Evolutionary conservation across 73 alveolate genomes (phyloP).

Genomic region (Symbiodinium natans): DNA sequence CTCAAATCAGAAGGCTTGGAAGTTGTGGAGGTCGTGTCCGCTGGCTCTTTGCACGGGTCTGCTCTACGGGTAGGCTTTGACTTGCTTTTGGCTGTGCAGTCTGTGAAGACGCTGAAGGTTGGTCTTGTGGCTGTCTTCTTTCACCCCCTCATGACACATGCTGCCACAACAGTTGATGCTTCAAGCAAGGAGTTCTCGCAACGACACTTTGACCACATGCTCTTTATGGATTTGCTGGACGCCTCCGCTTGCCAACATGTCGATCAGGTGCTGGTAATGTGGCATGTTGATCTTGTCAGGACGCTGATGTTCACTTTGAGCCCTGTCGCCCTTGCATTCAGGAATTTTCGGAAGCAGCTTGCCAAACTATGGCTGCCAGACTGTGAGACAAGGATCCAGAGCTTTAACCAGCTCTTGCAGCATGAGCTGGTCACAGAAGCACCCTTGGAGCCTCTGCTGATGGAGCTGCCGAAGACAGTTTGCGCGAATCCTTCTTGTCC

Average conservation of each 20-base stretch:
- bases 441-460: background rate
- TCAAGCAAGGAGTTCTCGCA: background rate
- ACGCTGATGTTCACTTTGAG: background rate
- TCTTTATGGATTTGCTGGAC: background rate
- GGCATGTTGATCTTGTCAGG: slow-evolving; percentile 24
- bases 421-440: background rate
- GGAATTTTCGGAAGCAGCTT: slow-evolving; percentile 34
- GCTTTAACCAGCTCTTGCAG: slow-evolving; percentile 17
- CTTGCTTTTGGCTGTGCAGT: slow-evolving; percentile 23
- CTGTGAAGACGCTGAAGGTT: background rate
- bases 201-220: background rate
- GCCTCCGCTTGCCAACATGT: background rate
- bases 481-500: slow-evolving; percentile 36
- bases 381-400: background rate
- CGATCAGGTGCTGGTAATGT: slow-evolving; percentile 9
- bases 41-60: slow-evolving; percentile 14
- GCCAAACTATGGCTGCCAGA: slow-evolving; percentile 42
- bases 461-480: slow-evolving; percentile 33
- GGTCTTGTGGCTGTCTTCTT: background rate
- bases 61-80: slow-evolving; percentile 28
- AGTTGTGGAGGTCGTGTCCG: slow-evolving; percentile 32
- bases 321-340: slow-evolving; percentile 10
- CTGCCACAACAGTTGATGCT: background rate
- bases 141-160: slow-evolving; percentile 19
- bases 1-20: background rate